Base-by-base conservation (phyloP, 768 basidiomycete species). In the Jaapia argillacea region DNA sequence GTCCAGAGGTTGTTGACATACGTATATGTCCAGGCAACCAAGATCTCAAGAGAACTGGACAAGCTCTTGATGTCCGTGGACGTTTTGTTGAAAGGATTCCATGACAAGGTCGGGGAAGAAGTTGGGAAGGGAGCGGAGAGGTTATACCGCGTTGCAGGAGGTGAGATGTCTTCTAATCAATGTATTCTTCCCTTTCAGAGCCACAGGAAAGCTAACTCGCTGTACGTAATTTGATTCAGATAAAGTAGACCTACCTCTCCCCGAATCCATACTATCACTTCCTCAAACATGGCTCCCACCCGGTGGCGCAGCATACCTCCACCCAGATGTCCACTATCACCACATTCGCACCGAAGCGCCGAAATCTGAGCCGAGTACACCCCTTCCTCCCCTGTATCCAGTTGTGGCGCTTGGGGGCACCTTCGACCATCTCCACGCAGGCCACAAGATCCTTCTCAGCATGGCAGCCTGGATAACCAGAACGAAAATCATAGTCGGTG, bases 351-450 rank as follows among this genome's bases (percentile, higher is more conserved):
- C 31, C 5, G 43, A 41, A 4, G 6, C 45, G 22, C 47, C 36
- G 3, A 40, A 41, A 5, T 24, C 39, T 4, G 27, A 12, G 24
- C 36, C 10, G 44, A 47, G 37, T 45, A 53, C n/a, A 21, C 31
- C 47, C 3, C 44, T 53, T 13, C 60, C 60, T 1, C 49, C 65
- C 4, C 40, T 49, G 10, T 73, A 65, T 56, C 83, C 82, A 10
- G 85, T 90, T 41, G 77, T 83, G n/a, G 85, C 79, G 0, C 70
- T 97, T 5, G 94, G 96, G 4, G 96, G 96, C 0, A 98, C 96
- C 0, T 98, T 98, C 61, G 96, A 99, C 63, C 96, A 98, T 59
- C 75, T 99, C 13, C 96, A 99, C 57, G 79, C 91, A 3, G 96
- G 94, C 0, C 96, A 99, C 67, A 96, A 96, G 64, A 93, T 99